A percentile compares a stretch with the other conserved stretches of the same genome.
Conservation (phyloP, 75 land plant species). For the Sequoiadendron giganteum region DNA sequence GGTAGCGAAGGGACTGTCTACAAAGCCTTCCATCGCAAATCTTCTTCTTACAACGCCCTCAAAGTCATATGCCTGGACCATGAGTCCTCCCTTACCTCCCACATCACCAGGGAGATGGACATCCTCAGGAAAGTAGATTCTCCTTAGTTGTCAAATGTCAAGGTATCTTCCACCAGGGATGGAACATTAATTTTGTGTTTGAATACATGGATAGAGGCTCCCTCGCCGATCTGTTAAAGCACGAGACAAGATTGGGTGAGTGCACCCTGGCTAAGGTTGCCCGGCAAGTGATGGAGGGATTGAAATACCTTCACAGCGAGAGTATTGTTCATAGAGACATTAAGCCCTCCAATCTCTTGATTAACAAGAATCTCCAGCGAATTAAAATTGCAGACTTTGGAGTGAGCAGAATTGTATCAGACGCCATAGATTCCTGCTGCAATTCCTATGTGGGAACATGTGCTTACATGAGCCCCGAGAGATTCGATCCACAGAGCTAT, state of each 20-base stretch:
- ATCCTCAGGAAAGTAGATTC: conserved; percentile 38
- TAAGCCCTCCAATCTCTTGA: no score
- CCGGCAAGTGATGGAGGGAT: no score
- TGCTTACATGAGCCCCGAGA: no score
- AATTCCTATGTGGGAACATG: conserved; percentile 39
- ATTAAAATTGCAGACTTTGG: conserved; percentile 82
- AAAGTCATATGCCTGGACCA: conserved; percentile 41
- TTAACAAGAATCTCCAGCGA: conserved; percentile 14
- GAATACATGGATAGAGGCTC: no score
- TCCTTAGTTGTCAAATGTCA: conserved; percentile 43
- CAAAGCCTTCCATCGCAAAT: conserved; percentile 45
- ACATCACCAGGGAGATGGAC: conserved; percentile 48
- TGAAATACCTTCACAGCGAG: no score
- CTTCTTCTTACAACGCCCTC: conserved; percentile 45
- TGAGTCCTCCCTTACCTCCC: conserved; percentile 26
- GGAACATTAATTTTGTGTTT: conserved; percentile 22
- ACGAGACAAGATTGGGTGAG: no score
- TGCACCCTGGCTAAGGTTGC: no score
- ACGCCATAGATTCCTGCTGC: conserved; percentile 46
- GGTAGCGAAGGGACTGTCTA: conserved; percentile 73
- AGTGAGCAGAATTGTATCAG: conserved; percentile 50
- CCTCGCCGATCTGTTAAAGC: no score
- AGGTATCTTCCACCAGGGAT: neutral
- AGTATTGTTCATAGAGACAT: no score
- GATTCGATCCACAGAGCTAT: no score